phyloP scores from a whole-genome alignment of 2,329 filamentous ascomycete species.

The Ophiostoma populinum region DNA sequence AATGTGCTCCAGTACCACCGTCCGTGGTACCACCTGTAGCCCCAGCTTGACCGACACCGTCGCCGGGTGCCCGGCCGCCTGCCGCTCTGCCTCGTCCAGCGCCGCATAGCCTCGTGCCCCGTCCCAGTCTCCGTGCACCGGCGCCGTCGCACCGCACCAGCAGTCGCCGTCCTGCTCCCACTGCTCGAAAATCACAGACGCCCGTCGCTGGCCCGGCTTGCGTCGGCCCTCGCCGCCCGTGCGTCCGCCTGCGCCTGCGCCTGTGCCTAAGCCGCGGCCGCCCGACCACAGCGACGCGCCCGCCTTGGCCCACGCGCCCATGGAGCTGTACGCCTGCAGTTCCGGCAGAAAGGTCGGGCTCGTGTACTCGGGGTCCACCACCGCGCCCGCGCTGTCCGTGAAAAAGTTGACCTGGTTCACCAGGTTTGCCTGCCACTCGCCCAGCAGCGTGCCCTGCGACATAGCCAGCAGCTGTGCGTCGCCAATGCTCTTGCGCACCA shows the following conservation, averaged over 20 bases:
- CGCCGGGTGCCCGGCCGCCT: not conserved
- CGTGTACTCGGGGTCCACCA: slow-evolving; percentile 40
- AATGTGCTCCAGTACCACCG: slow-evolving; percentile 59
- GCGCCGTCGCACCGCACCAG: slow-evolving; percentile 51
- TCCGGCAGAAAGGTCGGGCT: slow-evolving; percentile 34
- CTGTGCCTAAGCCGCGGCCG: not conserved
- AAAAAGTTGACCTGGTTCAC: slow-evolving; percentile 57
- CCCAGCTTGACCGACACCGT: slow-evolving; percentile 24
- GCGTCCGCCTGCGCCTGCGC: not conserved
- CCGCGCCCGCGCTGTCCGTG: slow-evolving; percentile 44
- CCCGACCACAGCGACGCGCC: not conserved
- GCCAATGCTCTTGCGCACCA: slow-evolving; percentile 26
- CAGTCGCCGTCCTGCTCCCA: slow-evolving; percentile 77
- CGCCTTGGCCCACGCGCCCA: not conserved
- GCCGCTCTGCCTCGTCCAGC: not conserved
- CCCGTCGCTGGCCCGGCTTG: slow-evolving; percentile 5
- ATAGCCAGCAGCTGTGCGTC: slow-evolving; percentile 29
- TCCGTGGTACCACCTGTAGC: slow-evolving; percentile 42
- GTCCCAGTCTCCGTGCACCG: not conserved
- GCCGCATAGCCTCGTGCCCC: not conserved
- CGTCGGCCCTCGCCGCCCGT: not conserved
- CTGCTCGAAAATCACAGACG: slow-evolving; percentile 36
- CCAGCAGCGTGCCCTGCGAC: slow-evolving; percentile 28
- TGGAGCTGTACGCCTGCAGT: slow-evolving; percentile 6
- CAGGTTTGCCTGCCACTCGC: slow-evolving; percentile 26